Percentiles rank a stretch among this genome's conserved stretches.
These are phyloP conservation scores for Wickerhamiella kazuoi DNA, from an alignment of 805 yeast species.

Conservation along the genomic window DNA sequence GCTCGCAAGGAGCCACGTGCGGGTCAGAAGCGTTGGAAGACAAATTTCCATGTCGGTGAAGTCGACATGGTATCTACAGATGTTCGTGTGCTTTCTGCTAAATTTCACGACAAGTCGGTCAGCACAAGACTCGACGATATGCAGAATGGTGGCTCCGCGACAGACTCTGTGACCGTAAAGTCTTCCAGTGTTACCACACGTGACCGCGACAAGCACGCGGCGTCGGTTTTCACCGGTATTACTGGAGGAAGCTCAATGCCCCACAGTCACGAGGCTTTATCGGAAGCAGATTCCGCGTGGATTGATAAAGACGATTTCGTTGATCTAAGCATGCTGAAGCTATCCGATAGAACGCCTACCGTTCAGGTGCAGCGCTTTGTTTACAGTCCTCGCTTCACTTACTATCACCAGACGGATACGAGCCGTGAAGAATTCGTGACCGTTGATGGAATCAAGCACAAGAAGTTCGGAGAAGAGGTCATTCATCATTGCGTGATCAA, in stretches of 20 bases:
- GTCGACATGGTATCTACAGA: conserved; percentile 54
- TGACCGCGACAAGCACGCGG: background rate
- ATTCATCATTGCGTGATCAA: conserved; percentile 47
- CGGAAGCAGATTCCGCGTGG: conserved; percentile 31
- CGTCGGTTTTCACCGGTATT: background rate
- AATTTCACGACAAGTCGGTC: conserved; percentile 36
- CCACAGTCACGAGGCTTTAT: background rate
- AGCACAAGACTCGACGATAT: background rate
- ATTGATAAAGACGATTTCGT: conserved; percentile 56
- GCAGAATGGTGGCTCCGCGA: background rate
- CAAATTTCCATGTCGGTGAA: conserved; percentile 50
- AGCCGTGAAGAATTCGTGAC: conserved; percentile 21
- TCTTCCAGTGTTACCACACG: background rate
- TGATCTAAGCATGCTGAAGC: conserved; percentile 35
- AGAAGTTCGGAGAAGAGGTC: conserved; percentile 35
- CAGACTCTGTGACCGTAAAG: background rate
- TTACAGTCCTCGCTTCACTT: conserved; percentile 51
- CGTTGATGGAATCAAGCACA: conserved; percentile 13
- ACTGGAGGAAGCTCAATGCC: background rate
- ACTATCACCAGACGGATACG: conserved; percentile 43
- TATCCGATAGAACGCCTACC: conserved; percentile 15
- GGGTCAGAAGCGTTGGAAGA: conserved; percentile 25
- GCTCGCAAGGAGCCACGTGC: conserved; percentile 29
- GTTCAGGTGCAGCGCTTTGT: conserved; percentile 44
- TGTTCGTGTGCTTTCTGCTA: conserved; percentile 45